These are phyloP conservation scores for Stentor roeselii DNA, from an alignment of 73 alveolate species.

Conservation along the genomic window DNA sequence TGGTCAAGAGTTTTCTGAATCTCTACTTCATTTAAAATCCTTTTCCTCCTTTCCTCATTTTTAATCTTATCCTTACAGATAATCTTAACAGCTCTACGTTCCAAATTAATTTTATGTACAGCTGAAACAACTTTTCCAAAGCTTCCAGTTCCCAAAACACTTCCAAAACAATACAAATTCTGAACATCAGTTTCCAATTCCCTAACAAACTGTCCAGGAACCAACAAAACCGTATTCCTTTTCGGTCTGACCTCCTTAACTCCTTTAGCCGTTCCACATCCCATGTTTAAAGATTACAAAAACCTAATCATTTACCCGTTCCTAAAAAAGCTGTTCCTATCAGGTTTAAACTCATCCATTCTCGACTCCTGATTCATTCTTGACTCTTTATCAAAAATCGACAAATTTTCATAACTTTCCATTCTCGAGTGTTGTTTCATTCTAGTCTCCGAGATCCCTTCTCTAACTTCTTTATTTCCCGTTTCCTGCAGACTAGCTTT, in stretches of 20 bases:
- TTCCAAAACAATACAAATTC: no score
- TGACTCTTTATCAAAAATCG: no score
- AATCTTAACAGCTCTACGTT: not conserved
- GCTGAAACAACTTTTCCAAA: not conserved
- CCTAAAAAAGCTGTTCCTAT: no score
- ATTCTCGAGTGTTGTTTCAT: no score
- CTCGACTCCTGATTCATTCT: no score
- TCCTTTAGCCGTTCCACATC: not conserved
- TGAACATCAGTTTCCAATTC: not conserved
- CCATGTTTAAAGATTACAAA: not conserved
- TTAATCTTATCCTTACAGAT: no score
- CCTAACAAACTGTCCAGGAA: not conserved
- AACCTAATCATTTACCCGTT: no score
- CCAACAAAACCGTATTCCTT: not conserved
- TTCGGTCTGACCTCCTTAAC: not conserved
- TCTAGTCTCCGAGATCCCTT: no score
- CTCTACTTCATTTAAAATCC: not conserved
- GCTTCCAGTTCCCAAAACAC: not conserved
- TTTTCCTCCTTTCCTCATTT: not conserved
- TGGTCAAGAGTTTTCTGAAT: slow-evolving; percentile 33
- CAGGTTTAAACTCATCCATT: no score
- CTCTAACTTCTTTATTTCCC: not conserved
- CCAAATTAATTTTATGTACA: not conserved
- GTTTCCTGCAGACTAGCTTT: not conserved
- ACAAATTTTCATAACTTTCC: no score